A percentile compares a stretch with the other conserved stretches of the same genome.
Conservation (phyloP, 495 filamentous ascomycete species). For the Penicillium malachiteum region DNA sequence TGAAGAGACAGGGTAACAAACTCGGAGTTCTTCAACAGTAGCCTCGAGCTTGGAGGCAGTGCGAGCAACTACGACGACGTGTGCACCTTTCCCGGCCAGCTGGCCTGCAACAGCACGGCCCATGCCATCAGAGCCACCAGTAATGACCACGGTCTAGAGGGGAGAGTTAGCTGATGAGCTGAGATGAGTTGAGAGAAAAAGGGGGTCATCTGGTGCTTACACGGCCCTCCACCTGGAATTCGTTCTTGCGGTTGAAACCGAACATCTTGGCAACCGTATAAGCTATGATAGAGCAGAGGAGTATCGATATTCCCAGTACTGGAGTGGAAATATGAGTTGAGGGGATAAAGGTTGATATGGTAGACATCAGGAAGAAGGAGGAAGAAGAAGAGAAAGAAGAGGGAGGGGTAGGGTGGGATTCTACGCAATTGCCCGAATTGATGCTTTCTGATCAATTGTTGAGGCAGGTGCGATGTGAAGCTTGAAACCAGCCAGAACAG, state of each 20-base stretch:
- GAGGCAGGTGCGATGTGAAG: slow-evolving; percentile 10
- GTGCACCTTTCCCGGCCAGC: slow-evolving; percentile 80
- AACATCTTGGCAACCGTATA: slow-evolving; percentile 59
- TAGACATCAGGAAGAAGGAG: slow-evolving; percentile 29
- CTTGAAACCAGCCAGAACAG: not conserved
- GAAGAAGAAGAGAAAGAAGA: slow-evolving; percentile 13
- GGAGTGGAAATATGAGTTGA: slow-evolving; percentile 28
- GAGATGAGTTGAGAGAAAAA: not conserved
- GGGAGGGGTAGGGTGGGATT: not conserved
- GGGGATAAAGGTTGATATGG: slow-evolving; percentile 22
- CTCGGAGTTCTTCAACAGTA: slow-evolving; percentile 65
- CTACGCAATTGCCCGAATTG: slow-evolving; percentile 4
- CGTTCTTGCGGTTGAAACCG: slow-evolving; percentile 63
- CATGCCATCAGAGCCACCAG: slow-evolving; percentile 92
- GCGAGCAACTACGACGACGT: slow-evolving; percentile 81
- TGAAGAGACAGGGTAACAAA: slow-evolving; percentile 25
- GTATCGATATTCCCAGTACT: slow-evolving; percentile 40
- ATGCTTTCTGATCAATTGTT: slow-evolving; percentile 1
- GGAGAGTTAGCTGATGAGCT: slow-evolving; percentile 11
- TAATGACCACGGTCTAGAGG: slow-evolving; percentile 75
- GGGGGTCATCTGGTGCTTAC: slow-evolving; percentile 45
- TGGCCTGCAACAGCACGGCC: slow-evolving; percentile 70
- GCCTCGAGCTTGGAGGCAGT: slow-evolving; percentile 70
- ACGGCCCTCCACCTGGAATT: slow-evolving; percentile 77
- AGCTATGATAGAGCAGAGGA: slow-evolving; percentile 47